Evolutionary conservation across 106 monocot genomes (phyloP), one percentile per base, ranked within the genome.

Genomic region (Phalaenopsis equestris): DNA sequence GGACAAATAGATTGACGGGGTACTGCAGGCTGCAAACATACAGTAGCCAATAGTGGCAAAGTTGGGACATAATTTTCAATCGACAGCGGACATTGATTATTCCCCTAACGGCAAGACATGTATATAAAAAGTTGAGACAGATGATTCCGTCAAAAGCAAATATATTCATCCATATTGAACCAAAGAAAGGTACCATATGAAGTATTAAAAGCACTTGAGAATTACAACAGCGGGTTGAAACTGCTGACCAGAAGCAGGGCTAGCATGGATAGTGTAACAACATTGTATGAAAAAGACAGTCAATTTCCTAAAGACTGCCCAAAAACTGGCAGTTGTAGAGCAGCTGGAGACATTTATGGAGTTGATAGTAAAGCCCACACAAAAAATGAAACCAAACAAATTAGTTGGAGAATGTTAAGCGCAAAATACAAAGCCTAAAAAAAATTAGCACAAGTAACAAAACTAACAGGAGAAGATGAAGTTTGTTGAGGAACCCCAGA

Each of bases 301-400:
- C 88, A 89, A 67, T 82, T 89, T 64, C 64, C 85, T 78, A 85
- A 81, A 82, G 88, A 72, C 72, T 90, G 94, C 23, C 86, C 90
- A 72, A 94, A 94, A 77, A 85, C 94, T 39, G 94, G 94, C 11
- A 94, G 98, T 81, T 98, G 98, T 80, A 98, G 89, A 82, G 94
- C 86, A 39, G 94, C 83, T 23, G 94, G 81, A 82, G 92, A 58
- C 83, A 92, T 73, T 80, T 87, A 78, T 52, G 87, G 87, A 81
- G 80, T 75, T 42, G 86, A 43, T 78, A 81, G 89, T 17, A 90
- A 42, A 75, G 72, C 78, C 97, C 94, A 80, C 55, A 86, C 75
- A 16, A 21, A 75, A 78, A 78, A 5, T 46, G 30, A 82, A 73
- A 11, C 65, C 52, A 56, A 36, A 76, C 46, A 46, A 76, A 75